Percentiles rank a stretch among this genome's conserved stretches.
Conservation (phyloP, 1,139 yeast species). For the Hyphopichia buzzinii region DNA sequence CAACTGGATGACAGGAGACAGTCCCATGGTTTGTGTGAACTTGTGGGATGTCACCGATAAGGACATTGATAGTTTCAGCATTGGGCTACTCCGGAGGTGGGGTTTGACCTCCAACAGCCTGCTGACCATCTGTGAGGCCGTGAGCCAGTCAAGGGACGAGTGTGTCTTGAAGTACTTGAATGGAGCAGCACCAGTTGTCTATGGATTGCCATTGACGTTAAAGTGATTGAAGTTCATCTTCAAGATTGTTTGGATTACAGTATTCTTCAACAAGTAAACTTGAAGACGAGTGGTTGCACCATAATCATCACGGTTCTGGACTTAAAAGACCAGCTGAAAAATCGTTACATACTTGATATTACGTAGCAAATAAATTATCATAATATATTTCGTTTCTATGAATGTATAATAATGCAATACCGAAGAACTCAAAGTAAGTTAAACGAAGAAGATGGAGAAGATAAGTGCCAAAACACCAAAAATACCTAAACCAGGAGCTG, state of each 20-base stretch:
- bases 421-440: too few relatives aligned
- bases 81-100: slow-evolving; percentile 57
- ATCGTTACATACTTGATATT: too few relatives aligned
- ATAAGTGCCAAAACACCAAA: neutral
- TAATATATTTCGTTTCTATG: too few relatives aligned
- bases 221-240: too few relatives aligned
- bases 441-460: too few relatives aligned
- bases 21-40: slow-evolving; percentile 80
- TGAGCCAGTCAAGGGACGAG: slow-evolving; percentile 47
- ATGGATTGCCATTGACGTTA: slow-evolving; percentile 30
- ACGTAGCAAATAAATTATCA: too few relatives aligned
- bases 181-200: slow-evolving; percentile 33
- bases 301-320: too few relatives aligned
- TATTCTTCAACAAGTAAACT: too few relatives aligned
- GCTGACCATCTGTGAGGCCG: slow-evolving; percentile 45
- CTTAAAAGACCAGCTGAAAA: too few relatives aligned
- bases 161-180: slow-evolving; percentile 52
- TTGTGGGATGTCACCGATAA: slow-evolving; percentile 98
- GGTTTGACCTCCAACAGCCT: slow-evolving; percentile 40
- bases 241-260: too few relatives aligned
- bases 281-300: too few relatives aligned
- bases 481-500: neutral
- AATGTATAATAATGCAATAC: too few relatives aligned
- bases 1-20: slow-evolving; percentile 75
- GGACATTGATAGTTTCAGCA: slow-evolving; percentile 81